Base-by-base conservation (phyloP, 202 grass and related monocot species). In the Alloteropsis angusta region DNA sequence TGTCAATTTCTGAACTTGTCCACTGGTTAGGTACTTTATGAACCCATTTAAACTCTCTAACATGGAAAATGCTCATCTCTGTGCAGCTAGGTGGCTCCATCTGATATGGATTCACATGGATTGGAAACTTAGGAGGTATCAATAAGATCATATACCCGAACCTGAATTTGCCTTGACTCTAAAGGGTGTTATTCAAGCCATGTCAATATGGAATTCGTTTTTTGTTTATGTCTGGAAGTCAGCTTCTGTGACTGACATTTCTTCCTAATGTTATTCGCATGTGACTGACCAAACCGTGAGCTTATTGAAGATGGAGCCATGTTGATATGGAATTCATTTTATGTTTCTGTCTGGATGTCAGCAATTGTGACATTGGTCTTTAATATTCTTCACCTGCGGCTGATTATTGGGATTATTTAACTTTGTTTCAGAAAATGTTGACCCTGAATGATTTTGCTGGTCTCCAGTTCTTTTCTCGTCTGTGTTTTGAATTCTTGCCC, bases 11-110 rank as follows among this genome's bases (percentile, higher is more conserved):
- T 30, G 38, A 39, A 3, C 43, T 6, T 2, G 0, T 26, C 4
- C 14, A 41, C 14, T 65, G 9, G 13, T 39, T 76, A 7, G 28
- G 44, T 61, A 10, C 12, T 48, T 30, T 80, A 46, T 79, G 4
- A 22, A 38, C 18, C 61, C 14, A 77, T 6, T 65, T 71, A 7
- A 38, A 62, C 28, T 83, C 13, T 23, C 35, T 88, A 58, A 88
- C 71, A 44, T 0, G 17, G 26, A 58, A 45, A 70, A 15, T 75
- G 11, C 6, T 0, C 13, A 1, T 59, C 25, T 62, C 48, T 6
- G 3, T 66, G 84, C 87, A 93, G 90, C 58, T 52, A 36, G 90
- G 90, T 38, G 90, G 90, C 21, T 84, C 82, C 78, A 80, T 87
- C 81, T 93, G 84, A 93, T 58, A 46, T 48, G 14, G 21, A 57